Percentiles rank a stretch among this genome's conserved stretches.
Evolutionary conservation across 2,329 filamentous ascomycete species (phyloP).

Genomic region (Pseudopyricularia cyperi): DNA sequence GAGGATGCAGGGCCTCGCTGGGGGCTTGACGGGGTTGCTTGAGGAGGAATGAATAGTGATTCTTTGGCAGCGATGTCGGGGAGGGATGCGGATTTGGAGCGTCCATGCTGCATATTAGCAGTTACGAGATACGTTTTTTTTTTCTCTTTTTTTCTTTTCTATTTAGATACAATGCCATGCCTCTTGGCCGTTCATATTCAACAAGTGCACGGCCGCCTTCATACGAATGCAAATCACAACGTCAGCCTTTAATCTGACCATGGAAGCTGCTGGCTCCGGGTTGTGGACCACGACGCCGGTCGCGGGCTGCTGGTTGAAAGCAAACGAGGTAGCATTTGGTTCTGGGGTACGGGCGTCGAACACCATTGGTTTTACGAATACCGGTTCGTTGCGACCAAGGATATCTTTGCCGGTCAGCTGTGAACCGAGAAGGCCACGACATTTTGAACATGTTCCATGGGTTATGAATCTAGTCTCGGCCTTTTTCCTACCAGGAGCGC

Average conservation of each 20-base stretch:
- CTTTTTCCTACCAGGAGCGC: too few relatives aligned
- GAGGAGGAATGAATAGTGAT: slow-evolving; percentile 19
- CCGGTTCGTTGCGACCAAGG: slow-evolving; percentile 40
- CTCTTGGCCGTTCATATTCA: too few relatives aligned
- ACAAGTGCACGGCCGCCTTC: slow-evolving; percentile 20
- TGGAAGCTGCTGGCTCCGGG: slow-evolving; percentile 35
- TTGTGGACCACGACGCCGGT: slow-evolving; percentile 23
- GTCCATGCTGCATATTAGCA: neutral
- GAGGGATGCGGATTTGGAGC: neutral
- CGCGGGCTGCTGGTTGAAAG: slow-evolving; percentile 24
- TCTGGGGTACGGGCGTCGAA: slow-evolving; percentile 46
- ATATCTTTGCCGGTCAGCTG: slow-evolving; percentile 46
- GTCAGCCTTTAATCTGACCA: slow-evolving; percentile 19
- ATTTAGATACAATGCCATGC: too few relatives aligned
- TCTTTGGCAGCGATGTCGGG: neutral
- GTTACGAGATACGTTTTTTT: too few relatives aligned
- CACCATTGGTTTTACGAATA: slow-evolving; percentile 52
- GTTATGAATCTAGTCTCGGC: too few relatives aligned
- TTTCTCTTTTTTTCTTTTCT: too few relatives aligned
- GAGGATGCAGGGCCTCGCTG: slow-evolving; percentile 45
- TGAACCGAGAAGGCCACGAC: slow-evolving; percentile 55
- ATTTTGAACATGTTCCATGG: too few relatives aligned
- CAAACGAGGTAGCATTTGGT: slow-evolving; percentile 31
- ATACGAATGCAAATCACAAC: slow-evolving; percentile 27
- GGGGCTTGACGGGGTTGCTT: slow-evolving; percentile 34